Evolutionary conservation across 2,329 filamentous ascomycete species (phyloP).

Genomic region (Xylaria sp.): DNA sequence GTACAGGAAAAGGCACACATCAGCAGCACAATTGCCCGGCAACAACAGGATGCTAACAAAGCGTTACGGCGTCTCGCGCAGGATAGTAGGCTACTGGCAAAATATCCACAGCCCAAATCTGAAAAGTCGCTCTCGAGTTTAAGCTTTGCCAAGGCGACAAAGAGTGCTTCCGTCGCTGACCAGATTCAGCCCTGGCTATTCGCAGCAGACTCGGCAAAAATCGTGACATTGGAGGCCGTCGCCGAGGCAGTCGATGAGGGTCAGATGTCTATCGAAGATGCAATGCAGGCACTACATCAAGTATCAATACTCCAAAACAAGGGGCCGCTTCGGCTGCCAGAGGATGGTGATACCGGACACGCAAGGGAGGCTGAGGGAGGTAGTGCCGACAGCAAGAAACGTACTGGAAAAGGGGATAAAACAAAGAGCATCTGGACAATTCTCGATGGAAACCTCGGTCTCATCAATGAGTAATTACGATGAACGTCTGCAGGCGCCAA

Average conservation of each 20-base stretch:
- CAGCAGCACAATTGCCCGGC: slow-evolving; percentile 54
- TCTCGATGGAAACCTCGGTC: slow-evolving; percentile 60
- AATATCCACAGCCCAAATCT: slow-evolving; percentile 46
- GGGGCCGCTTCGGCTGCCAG: slow-evolving; percentile 29
- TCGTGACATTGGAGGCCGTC: slow-evolving; percentile 62
- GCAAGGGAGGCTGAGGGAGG: slow-evolving; percentile 31
- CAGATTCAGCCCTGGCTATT: slow-evolving; percentile 63
- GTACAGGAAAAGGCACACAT: slow-evolving; percentile 66
- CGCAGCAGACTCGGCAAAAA: slow-evolving; percentile 65
- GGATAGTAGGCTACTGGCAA: slow-evolving; percentile 66
- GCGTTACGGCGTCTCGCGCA: slow-evolving; percentile 61
- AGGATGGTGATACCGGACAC: slow-evolving; percentile 41
- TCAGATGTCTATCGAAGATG: slow-evolving; percentile 59
- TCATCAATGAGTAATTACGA: slow-evolving; percentile 46
- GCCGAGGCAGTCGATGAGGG: slow-evolving; percentile 66
- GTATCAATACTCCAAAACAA: slow-evolving; percentile 53
- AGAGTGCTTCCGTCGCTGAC: slow-evolving; percentile 44
- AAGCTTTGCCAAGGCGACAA: slow-evolving; percentile 53
- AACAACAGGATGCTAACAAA: slow-evolving; percentile 57
- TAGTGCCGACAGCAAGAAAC: slow-evolving; percentile 30
- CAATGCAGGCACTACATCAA: slow-evolving; percentile 55
- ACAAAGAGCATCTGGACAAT: slow-evolving; percentile 53
- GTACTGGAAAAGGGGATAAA: slow-evolving; percentile 29
- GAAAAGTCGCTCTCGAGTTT: slow-evolving; percentile 28
- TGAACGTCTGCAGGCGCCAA: neutral